A percentile compares a stretch with the other conserved stretches of the same genome.
These are phyloP conservation scores for Zygosaccharomyces kombuchaensis DNA, from an alignment of 805 yeast genomes.

Conservation along the genomic window DNA sequence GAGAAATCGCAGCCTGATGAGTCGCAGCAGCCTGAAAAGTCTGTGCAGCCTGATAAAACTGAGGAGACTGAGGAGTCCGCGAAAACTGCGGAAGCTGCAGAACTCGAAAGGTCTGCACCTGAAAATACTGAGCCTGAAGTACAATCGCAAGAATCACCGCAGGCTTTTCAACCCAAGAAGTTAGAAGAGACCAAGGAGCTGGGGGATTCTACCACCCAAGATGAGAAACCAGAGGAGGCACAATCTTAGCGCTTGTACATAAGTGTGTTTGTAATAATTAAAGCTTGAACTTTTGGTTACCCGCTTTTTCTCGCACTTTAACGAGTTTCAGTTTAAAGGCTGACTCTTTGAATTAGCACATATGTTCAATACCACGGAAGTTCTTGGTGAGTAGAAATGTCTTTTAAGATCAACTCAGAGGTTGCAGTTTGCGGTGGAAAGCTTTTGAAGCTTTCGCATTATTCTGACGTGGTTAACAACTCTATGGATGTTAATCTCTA, in stretches of 20 bases:
- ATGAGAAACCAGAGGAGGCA: neutral
- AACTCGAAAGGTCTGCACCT: neutral
- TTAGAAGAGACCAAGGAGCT: neutral
- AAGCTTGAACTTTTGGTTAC: neutral
- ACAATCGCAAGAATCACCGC: neutral
- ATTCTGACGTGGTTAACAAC: conserved; percentile 59
- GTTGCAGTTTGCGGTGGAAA: conserved; percentile 69
- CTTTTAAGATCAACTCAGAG: conserved; percentile 49
- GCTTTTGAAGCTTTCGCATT: conserved; percentile 69
- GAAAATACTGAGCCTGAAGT: neutral
- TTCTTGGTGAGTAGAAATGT: conserved; percentile 34
- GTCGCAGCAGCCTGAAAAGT: neutral
- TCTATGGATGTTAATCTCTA: conserved; percentile 81
- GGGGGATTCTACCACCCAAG: neutral
- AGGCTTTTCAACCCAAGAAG: neutral
- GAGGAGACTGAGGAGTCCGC: neutral
- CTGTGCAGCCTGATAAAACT: neutral
- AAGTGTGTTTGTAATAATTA: neutral
- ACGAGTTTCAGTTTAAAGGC: neutral
- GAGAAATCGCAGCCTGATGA: neutral
- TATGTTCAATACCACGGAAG: no score
- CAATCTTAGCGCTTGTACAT: neutral
- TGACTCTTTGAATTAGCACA: neutral
- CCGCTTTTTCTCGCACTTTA: neutral
- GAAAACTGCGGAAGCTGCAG: neutral